A percentile compares a stretch with the other conserved stretches of the same genome.
Evolutionary conservation across 2,329 filamentous ascomycete species (phyloP).

Genomic region (Microsporum ferrugineum): DNA sequence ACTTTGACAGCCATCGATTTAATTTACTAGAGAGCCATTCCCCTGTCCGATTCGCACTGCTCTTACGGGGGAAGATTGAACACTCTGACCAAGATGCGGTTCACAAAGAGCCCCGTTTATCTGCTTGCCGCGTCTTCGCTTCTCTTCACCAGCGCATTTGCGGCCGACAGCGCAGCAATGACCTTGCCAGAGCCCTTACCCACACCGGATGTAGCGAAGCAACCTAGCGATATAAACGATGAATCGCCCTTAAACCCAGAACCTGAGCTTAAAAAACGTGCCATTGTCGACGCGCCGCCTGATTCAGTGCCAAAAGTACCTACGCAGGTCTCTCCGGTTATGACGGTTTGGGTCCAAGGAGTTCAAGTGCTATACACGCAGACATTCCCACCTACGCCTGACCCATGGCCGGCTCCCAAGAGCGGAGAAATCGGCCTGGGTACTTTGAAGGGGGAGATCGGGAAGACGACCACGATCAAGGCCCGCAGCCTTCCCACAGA

Average conservation of each 20-base stretch:
- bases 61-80: not conserved
- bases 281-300: constrained; percentile 18
- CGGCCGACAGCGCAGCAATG: not conserved
- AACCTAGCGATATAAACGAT: not conserved
- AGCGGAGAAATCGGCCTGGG: constrained; percentile 25
- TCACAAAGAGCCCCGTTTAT: not conserved
- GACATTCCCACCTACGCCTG: constrained; percentile 19
- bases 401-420: constrained; percentile 23
- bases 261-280: constrained; percentile 15
- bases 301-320: constrained; percentile 17
- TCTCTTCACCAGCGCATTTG: not conserved
- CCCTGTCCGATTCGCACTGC: not conserved
- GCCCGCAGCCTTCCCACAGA: constrained; percentile 1
- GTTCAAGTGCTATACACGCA: constrained; percentile 20
- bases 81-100: not conserved
- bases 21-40: not conserved
- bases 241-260: not conserved
- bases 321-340: constrained; percentile 22
- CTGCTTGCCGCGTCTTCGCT: not conserved
- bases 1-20: not conserved
- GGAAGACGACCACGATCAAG: constrained; percentile 19
- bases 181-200: not conserved
- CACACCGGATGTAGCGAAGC: not conserved
- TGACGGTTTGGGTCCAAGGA: constrained; percentile 16
- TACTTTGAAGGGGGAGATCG: constrained; percentile 15